Base-by-base conservation (phyloP, 441 rosid genomes). In the Mallotus japonicus region DNA sequence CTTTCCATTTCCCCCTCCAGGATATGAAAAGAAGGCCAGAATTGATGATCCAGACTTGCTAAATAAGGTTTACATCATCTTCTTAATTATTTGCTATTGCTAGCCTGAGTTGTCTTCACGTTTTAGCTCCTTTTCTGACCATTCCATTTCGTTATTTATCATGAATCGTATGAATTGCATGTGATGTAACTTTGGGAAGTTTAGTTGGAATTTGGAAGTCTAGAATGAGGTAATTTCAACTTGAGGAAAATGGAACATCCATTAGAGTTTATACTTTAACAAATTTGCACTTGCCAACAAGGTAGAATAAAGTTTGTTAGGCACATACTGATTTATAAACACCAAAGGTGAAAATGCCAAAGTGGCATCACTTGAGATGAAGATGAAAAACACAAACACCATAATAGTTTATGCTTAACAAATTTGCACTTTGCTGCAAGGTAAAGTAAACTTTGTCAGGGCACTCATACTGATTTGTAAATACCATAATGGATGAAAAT, bases 1-100 rank as follows among this genome's bases (percentile, higher is more conserved):
- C 87, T 91, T 89, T 77, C 95, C 95, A 60, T 89, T 91, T 81
- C 95, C 91, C 28, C 95, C 95, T 70, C 92, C 91, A 51, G 94
- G 95, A 82, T 91, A 88, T 91, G 95, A 83, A 78, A 91, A 87
- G 91, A 85, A 86, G 89, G 73, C 84, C 73, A 82, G 69, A 68
- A 34, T 65, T 50, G 86, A 89, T 72, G 85, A 80, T 58, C 20
- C 84, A 22, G 91, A 85, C 85, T 72, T 86, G 56, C 76, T 84
- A 57, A 67, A 80, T 49, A 88, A 89, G 97, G 95, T 91, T 75
- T 42, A 58, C 67, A 76, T 58, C 46, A 72, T 75, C 82, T 75
- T 76, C 73, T 69, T 57, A 28, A 49, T 77, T 19, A 65, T 46
- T 65, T 68, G 58, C 66, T 63, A 67, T 51, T 72, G 67, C 55